Evolutionary conservation across 305 asterid genomes (phyloP), one percentile per base, ranked within the genome.

Genomic region (Euphrasia arctica): DNA sequence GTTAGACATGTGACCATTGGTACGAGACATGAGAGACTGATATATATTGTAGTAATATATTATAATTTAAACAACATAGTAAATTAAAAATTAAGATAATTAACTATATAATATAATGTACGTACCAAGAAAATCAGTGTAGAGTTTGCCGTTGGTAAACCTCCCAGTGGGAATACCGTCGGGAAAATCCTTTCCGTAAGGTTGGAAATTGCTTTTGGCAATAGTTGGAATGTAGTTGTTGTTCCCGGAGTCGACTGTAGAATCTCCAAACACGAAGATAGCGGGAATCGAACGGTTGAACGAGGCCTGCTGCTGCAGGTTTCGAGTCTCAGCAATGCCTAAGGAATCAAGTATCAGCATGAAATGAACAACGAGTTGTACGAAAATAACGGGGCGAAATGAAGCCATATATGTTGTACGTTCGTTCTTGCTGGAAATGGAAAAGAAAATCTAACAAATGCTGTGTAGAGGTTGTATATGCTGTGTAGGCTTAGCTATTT

Each of bases 211-310:
- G 79, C 87, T 51, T 58, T 39, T 72, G 5, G 55, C 9, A 11
- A 47, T 1, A 7, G 90, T 84, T 2, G 14, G 0, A 4, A 79
- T 68, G 72, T 67, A 84, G 60, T 89, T 74, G 60, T 89, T 89
- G 80, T 89, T 89, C 59, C 96, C 96, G 1, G 95, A 34, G 66
- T 89, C 95, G 6, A 86, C 95, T 1, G 87, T 80, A 6, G 96
- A 88, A 60, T 88, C 94, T 29, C 96, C 96, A 49, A 88, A 83
- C 7, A 83, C 77, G 7, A 80, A 75, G 2, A 78, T 0, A 0
- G 91, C 80, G 0, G 89, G 64, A 42, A 80, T 4, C 2, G 83
- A 67, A 51, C 64, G 55, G 22, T 78, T 70, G 1, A 57, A 60
- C 3, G 70, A 74, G 9, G 43, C 67, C 70, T 18, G 22, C 22